Evolutionary conservation across 1,284 basidiomycete genomes (phyloP).

Genomic region (Apiotrichum montevideense): DNA sequence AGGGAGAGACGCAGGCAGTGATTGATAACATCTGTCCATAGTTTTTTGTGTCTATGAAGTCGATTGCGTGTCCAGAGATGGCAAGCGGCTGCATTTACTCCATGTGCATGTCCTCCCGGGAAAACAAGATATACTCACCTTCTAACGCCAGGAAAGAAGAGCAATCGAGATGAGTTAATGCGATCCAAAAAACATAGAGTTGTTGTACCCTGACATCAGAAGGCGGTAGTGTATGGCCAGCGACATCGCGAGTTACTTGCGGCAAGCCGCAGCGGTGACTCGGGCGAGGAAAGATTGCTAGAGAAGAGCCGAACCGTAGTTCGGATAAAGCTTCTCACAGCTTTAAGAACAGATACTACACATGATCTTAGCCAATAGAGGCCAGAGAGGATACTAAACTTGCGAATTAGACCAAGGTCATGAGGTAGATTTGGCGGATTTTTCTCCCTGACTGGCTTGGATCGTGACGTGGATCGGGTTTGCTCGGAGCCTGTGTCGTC

Average conservation of each 20-base stretch:
- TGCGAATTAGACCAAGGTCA: background rate
- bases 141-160: too few relatives aligned
- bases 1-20: too few relatives aligned
- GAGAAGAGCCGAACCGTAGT: conserved; percentile 36
- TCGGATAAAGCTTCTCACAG: conserved; percentile 39
- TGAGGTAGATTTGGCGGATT: background rate
- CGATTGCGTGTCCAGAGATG: too few relatives aligned
- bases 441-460: too few relatives aligned
- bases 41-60: too few relatives aligned
- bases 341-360: conserved; percentile 48
- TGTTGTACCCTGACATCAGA: conserved; percentile 22
- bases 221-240: conserved; percentile 22
- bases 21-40: background rate
- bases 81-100: too few relatives aligned
- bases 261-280: conserved; percentile 19
- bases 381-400: conserved; percentile 41
- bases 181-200: background rate
- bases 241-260: conserved; percentile 20
- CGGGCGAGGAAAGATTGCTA: conserved; percentile 33
- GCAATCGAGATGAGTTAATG: too few relatives aligned
- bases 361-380: conserved; percentile 49
- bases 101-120: too few relatives aligned
- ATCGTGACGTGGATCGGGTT: too few relatives aligned
- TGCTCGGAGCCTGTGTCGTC: too few relatives aligned
- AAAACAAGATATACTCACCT: too few relatives aligned